Evolutionary conservation across 2,329 filamentous ascomycete genomes (phyloP).

Genomic region (Pestalotiopsis sp.): DNA sequence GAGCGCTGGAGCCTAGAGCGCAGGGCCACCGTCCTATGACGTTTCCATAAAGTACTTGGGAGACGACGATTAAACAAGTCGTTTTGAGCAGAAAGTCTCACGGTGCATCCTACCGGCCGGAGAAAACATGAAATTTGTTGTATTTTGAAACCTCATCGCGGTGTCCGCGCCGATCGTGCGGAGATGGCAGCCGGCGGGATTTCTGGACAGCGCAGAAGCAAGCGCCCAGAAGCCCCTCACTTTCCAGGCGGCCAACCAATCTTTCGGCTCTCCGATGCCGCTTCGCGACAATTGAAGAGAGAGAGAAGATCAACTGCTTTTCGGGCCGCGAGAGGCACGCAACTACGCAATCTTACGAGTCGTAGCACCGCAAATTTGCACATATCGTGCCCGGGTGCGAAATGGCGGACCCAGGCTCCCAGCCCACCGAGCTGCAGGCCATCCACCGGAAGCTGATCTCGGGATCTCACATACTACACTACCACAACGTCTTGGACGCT

Average conservation of each 20-base stretch:
- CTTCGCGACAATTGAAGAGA: not conserved
- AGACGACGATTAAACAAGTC: too few species aligned
- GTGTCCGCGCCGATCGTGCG: not conserved
- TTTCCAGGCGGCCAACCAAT: not conserved
- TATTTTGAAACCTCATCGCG: not conserved
- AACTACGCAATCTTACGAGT: not conserved
- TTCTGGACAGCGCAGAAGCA: not conserved
- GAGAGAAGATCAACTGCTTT: not conserved
- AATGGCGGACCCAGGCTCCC: not conserved
- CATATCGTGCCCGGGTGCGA: not conserved
- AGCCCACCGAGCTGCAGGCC: conserved; percentile 4
- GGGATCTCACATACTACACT: conserved; percentile 54
- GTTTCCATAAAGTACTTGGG: too few species aligned
- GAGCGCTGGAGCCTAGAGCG: too few species aligned
- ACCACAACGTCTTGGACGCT: conserved; percentile 53
- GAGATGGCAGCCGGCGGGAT: not conserved
- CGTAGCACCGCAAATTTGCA: not conserved
- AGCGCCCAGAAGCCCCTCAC: not conserved
- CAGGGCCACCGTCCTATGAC: too few species aligned
- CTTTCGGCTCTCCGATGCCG: not conserved
- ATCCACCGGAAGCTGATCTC: conserved; percentile 36
- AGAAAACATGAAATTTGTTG: not conserved
- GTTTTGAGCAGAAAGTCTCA: too few species aligned
- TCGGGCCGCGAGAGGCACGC: not conserved
- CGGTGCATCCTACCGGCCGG: not conserved